Evolutionary conservation across 2,329 filamentous ascomycete species (phyloP).

Genomic region (Neospermospora avenae): DNA sequence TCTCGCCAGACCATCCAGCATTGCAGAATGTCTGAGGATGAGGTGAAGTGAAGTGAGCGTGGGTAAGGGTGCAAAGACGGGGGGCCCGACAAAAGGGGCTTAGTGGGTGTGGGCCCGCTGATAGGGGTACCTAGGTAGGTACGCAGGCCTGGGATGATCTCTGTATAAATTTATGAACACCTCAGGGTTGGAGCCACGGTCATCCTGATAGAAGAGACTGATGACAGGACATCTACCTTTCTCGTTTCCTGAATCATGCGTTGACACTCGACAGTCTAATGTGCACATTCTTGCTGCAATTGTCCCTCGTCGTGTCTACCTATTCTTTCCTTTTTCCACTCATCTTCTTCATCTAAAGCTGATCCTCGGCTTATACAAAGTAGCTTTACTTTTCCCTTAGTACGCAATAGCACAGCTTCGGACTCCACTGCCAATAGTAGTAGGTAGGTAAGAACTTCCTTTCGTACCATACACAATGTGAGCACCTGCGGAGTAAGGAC

Average conservation of each 20-base stretch:
- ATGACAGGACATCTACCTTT: neutral
- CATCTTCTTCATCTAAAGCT: neutral
- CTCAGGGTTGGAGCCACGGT: neutral
- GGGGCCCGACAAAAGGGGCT: neutral
- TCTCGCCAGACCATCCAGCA: conserved; percentile 9
- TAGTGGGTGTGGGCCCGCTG: neutral
- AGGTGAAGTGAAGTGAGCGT: neutral
- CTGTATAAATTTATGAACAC: conserved; percentile 3
- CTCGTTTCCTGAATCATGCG: neutral
- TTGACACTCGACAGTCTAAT: too few species aligned
- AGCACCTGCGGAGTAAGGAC: too few species aligned
- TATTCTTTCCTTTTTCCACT: neutral
- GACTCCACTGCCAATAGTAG: conserved; percentile 1
- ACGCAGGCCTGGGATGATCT: neutral
- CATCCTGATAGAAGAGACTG: neutral
- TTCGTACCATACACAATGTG: too few species aligned
- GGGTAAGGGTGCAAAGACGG: neutral
- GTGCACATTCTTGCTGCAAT: too few species aligned
- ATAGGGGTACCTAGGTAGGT: neutral
- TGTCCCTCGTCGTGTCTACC: too few species aligned
- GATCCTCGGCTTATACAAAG: neutral
- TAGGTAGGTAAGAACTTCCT: too few species aligned
- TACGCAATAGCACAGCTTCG: neutral
- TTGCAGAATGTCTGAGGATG: conserved; percentile 2
- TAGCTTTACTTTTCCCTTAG: neutral